A percentile compares a stretch with the other conserved stretches of the same genome.
Evolutionary conservation across 306 rosid genomes (phyloP).

Genomic region (Rosa rugosa): DNA sequence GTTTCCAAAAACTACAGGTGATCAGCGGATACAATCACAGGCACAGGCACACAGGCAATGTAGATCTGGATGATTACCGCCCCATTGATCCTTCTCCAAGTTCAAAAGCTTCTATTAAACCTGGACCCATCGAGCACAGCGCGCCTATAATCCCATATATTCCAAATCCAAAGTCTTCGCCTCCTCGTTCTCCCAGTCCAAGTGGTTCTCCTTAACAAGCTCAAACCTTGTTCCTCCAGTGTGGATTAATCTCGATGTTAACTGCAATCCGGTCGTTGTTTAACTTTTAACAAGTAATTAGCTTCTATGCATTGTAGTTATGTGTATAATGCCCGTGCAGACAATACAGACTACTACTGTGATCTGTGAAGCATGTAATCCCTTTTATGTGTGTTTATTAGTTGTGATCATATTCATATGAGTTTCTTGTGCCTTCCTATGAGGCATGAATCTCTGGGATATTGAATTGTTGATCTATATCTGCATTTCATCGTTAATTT

Average conservation of each 20-base stretch:
- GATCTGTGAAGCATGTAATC: not conserved
- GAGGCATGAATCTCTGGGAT: not conserved
- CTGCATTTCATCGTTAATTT: not conserved
- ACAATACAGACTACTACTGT: not conserved
- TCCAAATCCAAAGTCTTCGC: conserved; percentile 67
- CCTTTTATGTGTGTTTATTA: not conserved
- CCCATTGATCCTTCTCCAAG: conserved; percentile 63
- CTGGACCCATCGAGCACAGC: conserved; percentile 77
- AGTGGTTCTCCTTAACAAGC: conserved; percentile 18
- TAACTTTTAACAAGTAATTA: conserved; percentile 10
- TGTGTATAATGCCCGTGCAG: conserved; percentile 2
- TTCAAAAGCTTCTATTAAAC: conserved; percentile 40
- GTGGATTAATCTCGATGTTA: conserved; percentile 3
- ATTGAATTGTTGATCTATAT: not conserved
- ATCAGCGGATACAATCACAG: conserved; percentile 7
- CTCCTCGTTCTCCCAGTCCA: conserved; percentile 23
- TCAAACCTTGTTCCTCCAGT: not conserved
- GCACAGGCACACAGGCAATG: conserved; percentile 13
- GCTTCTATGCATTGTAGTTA: not conserved
- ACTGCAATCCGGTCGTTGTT: not conserved
- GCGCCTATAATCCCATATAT: conserved; percentile 64
- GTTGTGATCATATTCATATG: not conserved
- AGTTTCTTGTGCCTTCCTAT: not conserved
- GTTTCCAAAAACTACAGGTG: conserved; percentile 44
- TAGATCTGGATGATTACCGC: conserved; percentile 59